Base-by-base conservation (phyloP, 176 grass and related monocot species). In the Phoenix dactylifera region DNA sequence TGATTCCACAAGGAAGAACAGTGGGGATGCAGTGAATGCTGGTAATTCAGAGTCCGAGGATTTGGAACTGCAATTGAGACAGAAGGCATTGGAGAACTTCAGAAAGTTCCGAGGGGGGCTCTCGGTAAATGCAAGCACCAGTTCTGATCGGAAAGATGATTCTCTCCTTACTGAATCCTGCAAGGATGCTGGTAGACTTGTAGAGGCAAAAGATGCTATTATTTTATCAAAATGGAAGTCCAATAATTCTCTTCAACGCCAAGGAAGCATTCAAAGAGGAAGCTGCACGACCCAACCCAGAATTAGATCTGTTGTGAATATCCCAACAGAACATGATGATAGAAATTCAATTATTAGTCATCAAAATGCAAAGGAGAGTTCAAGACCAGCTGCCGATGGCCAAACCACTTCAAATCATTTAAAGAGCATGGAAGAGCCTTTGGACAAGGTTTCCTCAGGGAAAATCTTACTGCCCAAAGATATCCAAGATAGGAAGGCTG, bases 21-120 rank as follows among this genome's bases (percentile, higher is more conserved):
- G 23, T 24, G 74, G 78, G 26, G 54, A 66, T 1, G 23, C 63
- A 65, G 67, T 55, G 60, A 49, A 20, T 74, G 24, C 28, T 16
- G 57, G 64, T 63, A 78, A 65, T 65, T 65, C 68, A 17, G 72
- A 57, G 12, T 69, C 70, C 18, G 67, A 83, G 67, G 85, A 85
- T 71, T 60, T 83, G n/a, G 93, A 98, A 74, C 53, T 91, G 55
- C 72, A 83, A 64, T 75, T 98, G 58, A 81, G 93, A 64, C 76
- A 92, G 65, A 92, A 89, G 63, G 93, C 93, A 59, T 82, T 98
- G 18, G 84, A 79, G 59, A 98, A 98, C 54, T 91, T 98, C 64
- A 83, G 58, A 16, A 98, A 89, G 50, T 88, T 92, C 62, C 83
- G 78, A 48, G 71, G 69, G 59, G 57, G 52, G 0, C 10, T 53